A percentile compares a stretch with the other conserved stretches of the same genome.
These are phyloP conservation scores for Scheffersomyces spartinae DNA, from an alignment of 805 yeast species.

Conservation along the genomic window DNA sequence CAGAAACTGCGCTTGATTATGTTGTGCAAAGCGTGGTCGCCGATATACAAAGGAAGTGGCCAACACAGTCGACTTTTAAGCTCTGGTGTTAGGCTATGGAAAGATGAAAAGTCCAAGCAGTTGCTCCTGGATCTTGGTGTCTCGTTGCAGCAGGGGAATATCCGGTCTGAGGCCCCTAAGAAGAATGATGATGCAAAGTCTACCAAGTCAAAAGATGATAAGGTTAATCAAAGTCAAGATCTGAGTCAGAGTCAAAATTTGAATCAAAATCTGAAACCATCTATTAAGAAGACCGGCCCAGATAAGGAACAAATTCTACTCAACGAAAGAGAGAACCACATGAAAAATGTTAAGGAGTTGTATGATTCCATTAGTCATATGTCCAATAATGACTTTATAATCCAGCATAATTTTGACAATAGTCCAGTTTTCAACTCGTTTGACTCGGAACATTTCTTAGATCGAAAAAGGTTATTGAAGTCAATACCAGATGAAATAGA, in stretches of 20 bases:
- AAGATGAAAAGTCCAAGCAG: conserved; percentile 13
- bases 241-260: neutral
- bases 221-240: neutral
- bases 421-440: conserved; percentile 23
- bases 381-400: conserved; percentile 24
- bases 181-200: neutral
- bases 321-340: neutral
- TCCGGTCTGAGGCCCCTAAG: conserved; percentile 5
- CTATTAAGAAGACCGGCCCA: conserved; percentile 1
- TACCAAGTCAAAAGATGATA: neutral
- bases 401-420: conserved; percentile 23
- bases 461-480: conserved; percentile 17
- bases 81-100: too few relatives aligned
- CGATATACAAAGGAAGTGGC: too few relatives aligned
- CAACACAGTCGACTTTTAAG: too few relatives aligned
- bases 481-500: conserved; percentile 26
- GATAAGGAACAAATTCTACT: conserved; percentile 6
- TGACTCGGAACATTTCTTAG: conserved; percentile 22
- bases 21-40: too few relatives aligned
- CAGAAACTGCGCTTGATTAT: too few relatives aligned
- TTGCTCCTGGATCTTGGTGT: conserved; percentile 20
- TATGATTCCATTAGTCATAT: conserved; percentile 22
- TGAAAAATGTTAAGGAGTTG: conserved; percentile 6
- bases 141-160: conserved; percentile 20
- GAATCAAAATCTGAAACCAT: neutral